Base-by-base conservation (phyloP, 371 early-diverging fungal genomes). In the Apophysomyces sp. region DNA sequence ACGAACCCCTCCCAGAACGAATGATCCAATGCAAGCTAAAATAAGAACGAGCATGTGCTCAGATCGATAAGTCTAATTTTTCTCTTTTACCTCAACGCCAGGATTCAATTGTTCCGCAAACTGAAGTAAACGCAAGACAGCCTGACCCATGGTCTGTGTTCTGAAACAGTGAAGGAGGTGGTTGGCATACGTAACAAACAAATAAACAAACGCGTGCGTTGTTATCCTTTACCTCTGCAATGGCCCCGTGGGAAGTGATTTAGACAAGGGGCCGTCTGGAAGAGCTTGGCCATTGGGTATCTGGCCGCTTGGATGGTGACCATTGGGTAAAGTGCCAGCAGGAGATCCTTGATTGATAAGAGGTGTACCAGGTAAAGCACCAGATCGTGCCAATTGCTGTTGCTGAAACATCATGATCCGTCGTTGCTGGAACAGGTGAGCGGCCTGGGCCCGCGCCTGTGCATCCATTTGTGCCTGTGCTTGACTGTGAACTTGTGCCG, bases 91-190 rank as follows among this genome's bases (percentile, higher is more conserved):
- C 64, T 71, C 66, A 39, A 55, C 64, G 8, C 66, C 72, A 28
- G 79, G 79, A 56, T 63, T 70, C 9, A 78, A 51, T 52, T 73
- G 68, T 41, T 78, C 79, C 51, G 72, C 76, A 66, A 78, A 74
- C 52, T 78, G 76, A 57, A 78, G 58, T 49, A 78, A 34, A 36
- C 76, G 74, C 36, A 78, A 61, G 7, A 78, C 79, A 31, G 76
- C 79, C 31, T 72, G 71, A 21, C 76, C 76, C 21, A 21, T 44
- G 8, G 54, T 44, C 21, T 44, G 27, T 44, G 49, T 44, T 44
- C 49, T 44, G 49, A 26, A 44, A 44, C 49, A 44, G 49, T 44
- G 21, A 21, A 44, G 49, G 27, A 44, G n/a, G 49, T 44, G 24
- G 49, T 44, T 44, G 49, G 49, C 21, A 44, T 16, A 16, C 49